Base-by-base conservation (phyloP, 768 basidiomycete species). In the Boletus vermiculosoides region DNA sequence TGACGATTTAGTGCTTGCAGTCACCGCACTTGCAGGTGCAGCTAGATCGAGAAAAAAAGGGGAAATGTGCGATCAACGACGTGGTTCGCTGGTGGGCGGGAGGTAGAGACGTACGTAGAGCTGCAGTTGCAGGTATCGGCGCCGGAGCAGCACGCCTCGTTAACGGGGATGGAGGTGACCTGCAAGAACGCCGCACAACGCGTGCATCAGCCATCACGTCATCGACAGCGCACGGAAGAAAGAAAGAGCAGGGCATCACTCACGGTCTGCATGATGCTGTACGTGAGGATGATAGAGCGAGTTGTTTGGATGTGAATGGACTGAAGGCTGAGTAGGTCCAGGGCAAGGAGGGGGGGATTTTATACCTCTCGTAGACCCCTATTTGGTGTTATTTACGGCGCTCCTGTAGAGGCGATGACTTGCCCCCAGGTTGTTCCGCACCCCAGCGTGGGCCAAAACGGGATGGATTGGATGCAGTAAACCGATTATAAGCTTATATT, bases 251-350 rank as follows among this genome's bases (percentile, higher is more conserved):
- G 25, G 25, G 25, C n/a, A 25, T 25, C 25, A n/a, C 65, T 54
- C 50, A 66, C 64, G 11, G 54, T 64, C 50, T 66, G 64, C 64
- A 66, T 66, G 42, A 15, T 60, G 45, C 0, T 57, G 4, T 50
- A 12, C 2, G 45, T 16, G 31, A 41, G n/a, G 25, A 18, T 57
- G 49, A 48, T 60, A 51, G 36, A 31, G 10, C 7, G 20, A 34
- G 34, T 40, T 55, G 25, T 15, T 63, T 20, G 25, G 20, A 22
- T 36, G 33, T 50, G 10, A 31, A 23, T 37, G 5, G n/a, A 31
- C 36, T 52, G 30, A 50, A 28, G 37, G 2, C 46, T 23, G 13
- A 25, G 42, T 16, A 34, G 22, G 13, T 36, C 22, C 10, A 18
- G 11, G 28, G 18, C 2, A 33, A 1, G 28, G 18, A 0, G 23